These are phyloP conservation scores for Erythrobasidium hasegawianum DNA, from an alignment of 1,284 basidiomycete species.

Conservation along the genomic window DNA sequence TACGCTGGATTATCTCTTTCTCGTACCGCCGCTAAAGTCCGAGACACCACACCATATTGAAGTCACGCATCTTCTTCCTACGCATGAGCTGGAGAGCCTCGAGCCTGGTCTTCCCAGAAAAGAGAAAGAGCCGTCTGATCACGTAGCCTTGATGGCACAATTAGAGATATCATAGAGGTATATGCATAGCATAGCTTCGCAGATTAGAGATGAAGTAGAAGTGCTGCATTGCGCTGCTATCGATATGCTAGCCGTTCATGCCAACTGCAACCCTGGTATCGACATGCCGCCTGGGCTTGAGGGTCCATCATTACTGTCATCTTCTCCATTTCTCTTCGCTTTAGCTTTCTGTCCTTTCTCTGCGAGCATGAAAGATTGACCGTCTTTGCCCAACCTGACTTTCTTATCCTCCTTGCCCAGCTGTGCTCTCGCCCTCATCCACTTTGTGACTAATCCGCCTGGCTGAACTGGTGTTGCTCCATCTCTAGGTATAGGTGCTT, in stretches of 20 bases:
- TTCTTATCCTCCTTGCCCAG: conserved; percentile 6
- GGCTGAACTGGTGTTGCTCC: conserved; percentile 18
- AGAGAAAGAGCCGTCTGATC: conserved; percentile 41
- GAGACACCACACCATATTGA: not conserved
- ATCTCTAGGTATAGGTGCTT: conserved; percentile 5
- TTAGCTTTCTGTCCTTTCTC: not conserved
- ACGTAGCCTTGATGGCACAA: conserved; percentile 39
- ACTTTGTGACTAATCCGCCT: conserved; percentile 29
- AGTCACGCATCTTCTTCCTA: conserved; percentile 22
- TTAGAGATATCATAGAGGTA: conserved; percentile 35
- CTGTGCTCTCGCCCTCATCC: conserved; percentile 26
- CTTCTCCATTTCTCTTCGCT: conserved; percentile 1
- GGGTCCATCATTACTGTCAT: conserved; percentile 16
- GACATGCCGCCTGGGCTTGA: conserved; percentile 1
- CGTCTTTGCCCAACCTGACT: conserved; percentile 23
- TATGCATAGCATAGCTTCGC: no score
- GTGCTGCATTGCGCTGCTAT: not conserved
- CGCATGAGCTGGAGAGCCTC: conserved; percentile 19
- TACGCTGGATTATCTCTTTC: conserved; percentile 40
- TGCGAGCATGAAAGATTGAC: not conserved
- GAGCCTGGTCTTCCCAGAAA: conserved; percentile 40
- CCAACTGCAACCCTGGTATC: conserved; percentile 1
- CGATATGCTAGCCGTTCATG: not conserved
- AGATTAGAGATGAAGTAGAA: no score
- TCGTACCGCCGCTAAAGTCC: not conserved